phyloP scores from a whole-genome alignment of 306 rosid genomes.

The Mimosa pudica region DNA sequence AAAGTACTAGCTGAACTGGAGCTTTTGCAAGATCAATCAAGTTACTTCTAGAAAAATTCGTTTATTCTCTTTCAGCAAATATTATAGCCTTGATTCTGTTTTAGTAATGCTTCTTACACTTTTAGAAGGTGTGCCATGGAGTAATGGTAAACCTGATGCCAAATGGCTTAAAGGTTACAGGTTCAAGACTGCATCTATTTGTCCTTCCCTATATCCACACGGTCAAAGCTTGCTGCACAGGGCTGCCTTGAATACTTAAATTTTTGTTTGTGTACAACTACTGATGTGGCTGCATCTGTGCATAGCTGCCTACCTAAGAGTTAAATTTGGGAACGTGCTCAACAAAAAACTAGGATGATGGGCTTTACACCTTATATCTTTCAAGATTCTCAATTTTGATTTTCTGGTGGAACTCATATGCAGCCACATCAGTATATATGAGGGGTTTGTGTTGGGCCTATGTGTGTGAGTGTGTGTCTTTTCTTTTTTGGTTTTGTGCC shows the following conservation, averaged over 20 bases:
- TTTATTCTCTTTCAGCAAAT: constrained; percentile 26
- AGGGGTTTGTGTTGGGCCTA: background rate
- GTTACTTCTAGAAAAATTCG: constrained; percentile 61
- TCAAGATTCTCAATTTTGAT: background rate
- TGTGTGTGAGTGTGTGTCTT: background rate
- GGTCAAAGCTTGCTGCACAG: no score
- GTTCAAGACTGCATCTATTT: no score
- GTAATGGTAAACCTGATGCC: no score
- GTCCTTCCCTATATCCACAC: no score
- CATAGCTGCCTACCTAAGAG: background rate
- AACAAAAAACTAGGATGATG: background rate
- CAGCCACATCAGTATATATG: background rate
- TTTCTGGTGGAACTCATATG: background rate
- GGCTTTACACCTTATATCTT: background rate
- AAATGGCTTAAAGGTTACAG: no score
- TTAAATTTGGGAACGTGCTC: background rate
- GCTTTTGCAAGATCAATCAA: constrained; percentile 70
- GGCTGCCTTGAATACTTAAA: background rate
- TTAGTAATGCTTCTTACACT: background rate
- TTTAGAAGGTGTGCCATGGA: no score
- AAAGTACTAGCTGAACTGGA: constrained; percentile 76
- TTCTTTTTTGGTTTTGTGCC: constrained; percentile 23
- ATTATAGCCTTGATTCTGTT: constrained; percentile 32
- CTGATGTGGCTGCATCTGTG: constrained; percentile 21
- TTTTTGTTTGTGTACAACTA: background rate